phyloP scores from a whole-genome alignment of 1,284 basidiomycete species.

The Cerrena zonata region DNA sequence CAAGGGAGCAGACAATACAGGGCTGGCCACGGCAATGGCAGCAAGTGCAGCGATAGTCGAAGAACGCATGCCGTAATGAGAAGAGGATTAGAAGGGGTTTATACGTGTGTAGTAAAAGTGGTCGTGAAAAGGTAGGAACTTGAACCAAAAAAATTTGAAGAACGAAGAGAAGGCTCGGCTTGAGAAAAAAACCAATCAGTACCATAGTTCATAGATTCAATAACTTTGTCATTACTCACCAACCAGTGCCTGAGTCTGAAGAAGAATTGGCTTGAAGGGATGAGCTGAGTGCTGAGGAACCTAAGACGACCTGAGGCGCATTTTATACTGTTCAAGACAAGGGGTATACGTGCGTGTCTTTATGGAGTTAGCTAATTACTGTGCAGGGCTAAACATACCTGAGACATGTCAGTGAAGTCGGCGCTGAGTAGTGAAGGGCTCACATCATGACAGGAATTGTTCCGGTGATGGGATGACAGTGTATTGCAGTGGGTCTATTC shows the following conservation, averaged over 20 bases:
- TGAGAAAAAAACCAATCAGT: background rate
- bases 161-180: background rate
- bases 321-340: background rate
- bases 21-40: background rate
- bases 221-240: background rate
- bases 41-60: background rate
- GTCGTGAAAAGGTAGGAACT: conserved; percentile 1
- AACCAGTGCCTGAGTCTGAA: background rate
- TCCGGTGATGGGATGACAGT: too few species aligned
- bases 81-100: background rate
- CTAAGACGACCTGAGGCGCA: background rate
- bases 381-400: too few species aligned
- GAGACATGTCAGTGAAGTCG: too few species aligned
- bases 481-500: too few species aligned
- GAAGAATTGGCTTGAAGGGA: background rate
- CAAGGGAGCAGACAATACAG: background rate
- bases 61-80: background rate
- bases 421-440: too few species aligned
- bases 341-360: too few species aligned
- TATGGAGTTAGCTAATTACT: too few species aligned
- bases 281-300: background rate
- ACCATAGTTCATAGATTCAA: background rate
- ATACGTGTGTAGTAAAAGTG: background rate
- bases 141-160: background rate
- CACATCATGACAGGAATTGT: too few species aligned